Evolutionary conservation across 371 early-diverging fungal genomes (phyloP).

Genomic region (Mucor mucedo): DNA sequence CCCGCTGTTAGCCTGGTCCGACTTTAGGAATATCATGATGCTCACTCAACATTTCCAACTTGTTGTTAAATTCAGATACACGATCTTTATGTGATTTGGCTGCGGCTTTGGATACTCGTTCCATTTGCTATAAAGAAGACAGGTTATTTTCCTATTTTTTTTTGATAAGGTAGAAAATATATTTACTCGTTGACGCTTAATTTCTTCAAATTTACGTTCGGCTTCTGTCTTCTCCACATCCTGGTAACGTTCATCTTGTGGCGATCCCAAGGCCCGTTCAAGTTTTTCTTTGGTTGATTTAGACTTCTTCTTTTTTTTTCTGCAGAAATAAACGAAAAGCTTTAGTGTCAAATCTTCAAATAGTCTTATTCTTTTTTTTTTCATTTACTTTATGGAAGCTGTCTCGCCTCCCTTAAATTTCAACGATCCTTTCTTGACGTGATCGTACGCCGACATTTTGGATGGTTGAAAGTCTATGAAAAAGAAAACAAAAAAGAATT

Average conservation of each 20-base stretch:
- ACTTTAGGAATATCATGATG: slow-evolving; percentile 79
- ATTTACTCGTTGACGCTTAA: slow-evolving; percentile 55
- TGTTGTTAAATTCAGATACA: slow-evolving; percentile 66
- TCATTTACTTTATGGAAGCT: slow-evolving; percentile 40
- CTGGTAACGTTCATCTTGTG: slow-evolving; percentile 21
- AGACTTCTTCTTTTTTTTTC: slow-evolving; percentile 60
- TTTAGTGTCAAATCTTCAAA: background rate
- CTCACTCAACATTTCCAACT: slow-evolving; percentile 69
- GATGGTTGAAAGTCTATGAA: background rate
- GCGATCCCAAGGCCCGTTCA: slow-evolving; percentile 33
- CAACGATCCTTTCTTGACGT: slow-evolving; percentile 60
- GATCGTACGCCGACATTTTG: slow-evolving; percentile 57
- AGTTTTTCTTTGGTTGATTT: slow-evolving; percentile 56
- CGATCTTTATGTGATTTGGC: slow-evolving; percentile 68
- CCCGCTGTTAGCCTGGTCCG: slow-evolving; percentile 59
- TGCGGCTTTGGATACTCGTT: slow-evolving; percentile 63
- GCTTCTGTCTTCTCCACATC: slow-evolving; percentile 63
- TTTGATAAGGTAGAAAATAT: slow-evolving; percentile 14
- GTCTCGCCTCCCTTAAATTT: slow-evolving; percentile 65
- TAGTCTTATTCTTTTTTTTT: slow-evolving; percentile 45
- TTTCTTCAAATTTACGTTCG: slow-evolving; percentile 67
- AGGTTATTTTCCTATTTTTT: background rate
- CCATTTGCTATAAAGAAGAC: slow-evolving; percentile 58
- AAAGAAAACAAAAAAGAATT: background rate
- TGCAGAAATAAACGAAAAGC: slow-evolving; percentile 11